Evolutionary conservation across 192 early-diverging fungal genomes (phyloP), one percentile per base, ranked within the genome.

Genomic region (Gonapodya sp.): DNA sequence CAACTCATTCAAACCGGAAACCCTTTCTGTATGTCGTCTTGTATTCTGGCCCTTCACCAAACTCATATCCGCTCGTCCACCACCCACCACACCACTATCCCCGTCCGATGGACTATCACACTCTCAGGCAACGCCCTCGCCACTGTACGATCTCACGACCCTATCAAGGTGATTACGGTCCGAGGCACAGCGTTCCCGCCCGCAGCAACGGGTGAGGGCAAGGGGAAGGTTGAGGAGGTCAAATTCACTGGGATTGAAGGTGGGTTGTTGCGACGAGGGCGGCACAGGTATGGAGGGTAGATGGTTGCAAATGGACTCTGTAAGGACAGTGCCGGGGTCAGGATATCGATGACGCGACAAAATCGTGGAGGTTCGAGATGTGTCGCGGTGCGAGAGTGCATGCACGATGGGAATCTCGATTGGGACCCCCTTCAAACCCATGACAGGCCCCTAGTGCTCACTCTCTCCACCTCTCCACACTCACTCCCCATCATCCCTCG

Each of bases 81-180:
- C 46, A 64, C 46, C 24, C 24, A 16, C 46, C 24, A 64, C 46
- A 8, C 8, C 46, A 8, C 8, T 64, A 16, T 64, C 46, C 24
- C 8, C 46, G 8, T 64, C 46, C 8, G 24, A 64, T 16, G 8
- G 24, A 64, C 46, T 16, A 64, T 64, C 46, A 64, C 46, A 64
- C 46, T 16, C 46, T 24, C 37, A 94, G 93, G 94, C 81, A 99
- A 99, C 83, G 97, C 96, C 31, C 93, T 99, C 86, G 96, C 97
- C 36, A 97, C 93, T 0, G 97, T 99, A 80, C 94, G 96, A 87
- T 94, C 94, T 46, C 92, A 87, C 64, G 97, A 99, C 80, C 81
- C 86, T 24, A 87, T 96, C 84, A 97, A 97, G 88, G 81, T 99
- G 35, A 75, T 99, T 72, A 96, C 97, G 31, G 91, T 99, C 79